Conservation (phyloP, 164 flowering plant genomes). For the Magnolia sinica region DNA sequence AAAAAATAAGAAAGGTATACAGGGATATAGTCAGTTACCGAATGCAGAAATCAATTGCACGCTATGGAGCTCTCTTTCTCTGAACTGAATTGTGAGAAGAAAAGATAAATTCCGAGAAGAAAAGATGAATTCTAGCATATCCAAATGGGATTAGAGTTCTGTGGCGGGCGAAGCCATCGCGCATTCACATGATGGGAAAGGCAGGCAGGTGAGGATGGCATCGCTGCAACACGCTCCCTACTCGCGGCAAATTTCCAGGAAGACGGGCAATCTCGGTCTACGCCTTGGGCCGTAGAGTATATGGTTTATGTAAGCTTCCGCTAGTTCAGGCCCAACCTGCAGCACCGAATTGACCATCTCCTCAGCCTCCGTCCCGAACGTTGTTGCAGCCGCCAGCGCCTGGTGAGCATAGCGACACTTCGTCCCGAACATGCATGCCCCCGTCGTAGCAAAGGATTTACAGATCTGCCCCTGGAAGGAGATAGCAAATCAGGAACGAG, state of each 20-base stretch:
- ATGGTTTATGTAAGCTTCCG: neutral
- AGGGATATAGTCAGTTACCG: no score
- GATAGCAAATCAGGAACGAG: neutral
- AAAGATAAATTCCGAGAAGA: no score
- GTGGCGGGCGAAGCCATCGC: no score
- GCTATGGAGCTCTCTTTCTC: no score
- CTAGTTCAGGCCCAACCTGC: neutral
- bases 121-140: no score
- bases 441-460: neutral
- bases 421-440: neutral
- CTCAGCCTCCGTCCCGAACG: neutral
- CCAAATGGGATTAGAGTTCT: no score
- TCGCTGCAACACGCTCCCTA: neutral
- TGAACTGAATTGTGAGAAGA: no score
- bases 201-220: neutral
- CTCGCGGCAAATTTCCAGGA: slow-evolving; percentile 1
- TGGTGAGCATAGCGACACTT: neutral
- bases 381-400: neutral
- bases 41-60: no score
- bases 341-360: neutral
- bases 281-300: neutral
- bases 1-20: no score
- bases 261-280: slow-evolving; percentile 3
- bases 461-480: neutral
- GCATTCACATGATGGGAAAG: neutral